Evolutionary conservation across 192 early-diverging fungal genomes (phyloP), one percentile per base, ranked within the genome.

Genomic region (Coemansia sp.): DNA sequence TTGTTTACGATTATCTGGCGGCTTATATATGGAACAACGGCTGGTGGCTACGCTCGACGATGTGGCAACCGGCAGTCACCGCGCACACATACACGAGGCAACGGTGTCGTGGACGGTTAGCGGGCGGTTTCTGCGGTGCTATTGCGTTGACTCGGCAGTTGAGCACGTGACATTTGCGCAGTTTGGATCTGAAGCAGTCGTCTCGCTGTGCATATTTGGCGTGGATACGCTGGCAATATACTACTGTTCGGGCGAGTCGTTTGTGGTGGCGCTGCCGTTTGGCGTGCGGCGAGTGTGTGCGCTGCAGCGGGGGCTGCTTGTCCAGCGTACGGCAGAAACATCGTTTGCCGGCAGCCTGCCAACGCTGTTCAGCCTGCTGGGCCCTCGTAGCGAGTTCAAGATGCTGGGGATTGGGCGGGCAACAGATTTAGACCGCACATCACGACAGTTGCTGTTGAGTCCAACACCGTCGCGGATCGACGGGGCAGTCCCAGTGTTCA

Each of bases 321-420:
- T 81, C 19, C 78, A 81, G 64, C 62, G 59, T 26, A 38, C 51
- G 2, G 56, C 68, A n/a, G 69, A 64, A 15, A 22, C 58, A 10
- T 6, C 63, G 2, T 66, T 70, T 12, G 28, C 20, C 23, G 59
- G 60, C 31, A 62, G 44, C 22, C 37, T 75, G 25, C 73, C 73
- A 5, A 69, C 60, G 15, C 59, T 75, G 38, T 81, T 81, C 60
- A 75, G 78, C 50, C 38, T 81, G 52, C 65, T 69, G 7, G 62
- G 74, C 1, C 69, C 74, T 8, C 72, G 65, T 10, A 55, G 69
- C 47, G 74, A 81, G 54, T 81, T 81, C 26, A 81, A 62, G 40
- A 71, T 80, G 71, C 64, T 80, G 19, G 77, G 77, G 7, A 38
- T 80, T 8, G 62, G 65, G 23, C 64, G 64, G 0, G 36, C 63